These are phyloP conservation scores for Cryptosporidium sp. DNA, from an alignment of 169 alveolate genomes.

Conservation along the genomic window DNA sequence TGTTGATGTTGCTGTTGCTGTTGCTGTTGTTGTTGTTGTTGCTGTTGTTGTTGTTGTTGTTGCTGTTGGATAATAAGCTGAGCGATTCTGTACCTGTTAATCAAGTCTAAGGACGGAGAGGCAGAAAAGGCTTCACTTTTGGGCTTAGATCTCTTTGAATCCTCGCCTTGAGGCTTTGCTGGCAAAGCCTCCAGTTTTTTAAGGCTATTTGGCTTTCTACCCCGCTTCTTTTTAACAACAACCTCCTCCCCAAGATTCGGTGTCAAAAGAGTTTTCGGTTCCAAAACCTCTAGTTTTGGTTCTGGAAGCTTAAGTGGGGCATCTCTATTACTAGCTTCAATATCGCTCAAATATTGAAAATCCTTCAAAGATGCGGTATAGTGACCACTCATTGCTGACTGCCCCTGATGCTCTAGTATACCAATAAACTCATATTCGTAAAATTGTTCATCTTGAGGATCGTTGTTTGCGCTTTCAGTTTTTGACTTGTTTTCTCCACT, in stretches of 20 bases:
- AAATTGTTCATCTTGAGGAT: background rate
- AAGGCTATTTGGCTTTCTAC: conserved; percentile 21
- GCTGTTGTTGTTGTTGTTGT: background rate
- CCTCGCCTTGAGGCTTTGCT: conserved; percentile 3
- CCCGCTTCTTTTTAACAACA: conserved; percentile 31
- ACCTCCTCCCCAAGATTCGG: background rate
- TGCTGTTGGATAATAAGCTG: conserved; percentile 38
- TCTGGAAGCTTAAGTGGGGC: background rate
- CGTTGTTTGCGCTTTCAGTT: background rate
- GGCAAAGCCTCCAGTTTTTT: conserved; percentile 5
- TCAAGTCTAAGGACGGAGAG: conserved; percentile 30
- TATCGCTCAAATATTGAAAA: conserved; percentile 26
- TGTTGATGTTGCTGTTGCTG: too few species aligned
- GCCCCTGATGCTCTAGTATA: conserved; percentile 69
- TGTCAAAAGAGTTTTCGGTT: background rate
- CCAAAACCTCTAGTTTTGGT: background rate
- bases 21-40: too few species aligned
- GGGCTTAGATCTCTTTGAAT: conserved; percentile 24
- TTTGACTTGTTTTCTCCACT: background rate
- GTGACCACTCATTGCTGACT: conserved; percentile 74
- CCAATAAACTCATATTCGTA: conserved; percentile 71
- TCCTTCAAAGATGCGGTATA: conserved; percentile 71
- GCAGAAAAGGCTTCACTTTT: conserved; percentile 19
- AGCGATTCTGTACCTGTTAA: conserved; percentile 58
- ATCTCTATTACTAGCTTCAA: background rate